Percentiles rank a stretch among this genome's conserved stretches.
Evolutionary conservation across 164 flowering plant species (phyloP).

Genomic region (Houttuynia cordata): DNA sequence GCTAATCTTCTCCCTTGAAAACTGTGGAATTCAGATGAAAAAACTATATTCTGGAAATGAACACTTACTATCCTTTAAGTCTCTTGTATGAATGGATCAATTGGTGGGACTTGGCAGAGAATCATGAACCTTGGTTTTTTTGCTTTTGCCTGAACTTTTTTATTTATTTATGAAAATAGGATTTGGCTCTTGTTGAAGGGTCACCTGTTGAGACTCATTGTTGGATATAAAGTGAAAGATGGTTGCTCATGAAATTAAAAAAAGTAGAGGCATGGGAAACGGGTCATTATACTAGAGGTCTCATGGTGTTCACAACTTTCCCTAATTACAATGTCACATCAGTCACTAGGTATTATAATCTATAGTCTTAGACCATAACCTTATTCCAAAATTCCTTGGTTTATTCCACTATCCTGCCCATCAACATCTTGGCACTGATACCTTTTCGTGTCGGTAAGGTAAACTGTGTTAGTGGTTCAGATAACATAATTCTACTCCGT

Average conservation of each 20-base stretch:
- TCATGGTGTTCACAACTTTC: slow-evolving; percentile 1
- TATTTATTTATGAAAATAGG: too few relatives aligned
- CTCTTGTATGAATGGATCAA: neutral
- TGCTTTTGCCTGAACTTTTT: neutral
- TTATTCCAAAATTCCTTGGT: too few relatives aligned
- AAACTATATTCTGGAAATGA: neutral
- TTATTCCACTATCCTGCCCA: too few relatives aligned
- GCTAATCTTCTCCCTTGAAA: neutral
- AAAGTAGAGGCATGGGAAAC: slow-evolving; percentile 1
- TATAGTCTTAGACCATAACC: too few relatives aligned
- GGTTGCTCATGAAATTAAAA: neutral
- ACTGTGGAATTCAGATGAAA: neutral
- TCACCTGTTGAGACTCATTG: neutral
- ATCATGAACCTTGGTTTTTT: neutral
- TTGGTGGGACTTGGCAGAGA: neutral
- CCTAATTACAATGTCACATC: too few relatives aligned
- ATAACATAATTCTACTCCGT: too few relatives aligned
- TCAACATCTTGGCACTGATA: too few relatives aligned
- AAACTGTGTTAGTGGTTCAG: too few relatives aligned
- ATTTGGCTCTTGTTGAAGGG: neutral
- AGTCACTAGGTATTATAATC: too few relatives aligned
- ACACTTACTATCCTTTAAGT: neutral
- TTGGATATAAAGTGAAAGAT: neutral
- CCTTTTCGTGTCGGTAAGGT: too few relatives aligned
- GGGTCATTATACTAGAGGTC: slow-evolving; percentile 9